Evolutionary conservation across 2,329 filamentous ascomycete genomes (phyloP).

Genomic region (Pyrenophora graminea): DNA sequence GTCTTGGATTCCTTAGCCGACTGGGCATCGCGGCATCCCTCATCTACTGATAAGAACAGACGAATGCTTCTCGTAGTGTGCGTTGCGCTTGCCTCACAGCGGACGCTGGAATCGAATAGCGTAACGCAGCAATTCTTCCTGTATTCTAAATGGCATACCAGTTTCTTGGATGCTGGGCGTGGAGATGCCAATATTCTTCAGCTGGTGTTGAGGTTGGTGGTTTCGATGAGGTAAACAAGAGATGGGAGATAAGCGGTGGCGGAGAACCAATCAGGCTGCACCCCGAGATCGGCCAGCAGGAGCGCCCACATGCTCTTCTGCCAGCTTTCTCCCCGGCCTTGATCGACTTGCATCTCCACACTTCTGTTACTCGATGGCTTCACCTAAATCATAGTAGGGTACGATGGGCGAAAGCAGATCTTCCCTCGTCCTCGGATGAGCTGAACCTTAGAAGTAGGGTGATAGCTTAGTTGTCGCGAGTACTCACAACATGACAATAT

Average conservation of each 20-base stretch:
- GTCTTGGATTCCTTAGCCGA: slow-evolving; percentile 4
- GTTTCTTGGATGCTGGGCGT: slow-evolving; percentile 16
- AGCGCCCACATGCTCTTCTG: neutral
- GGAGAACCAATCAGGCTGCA: slow-evolving; percentile 17
- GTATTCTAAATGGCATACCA: slow-evolving; percentile 14
- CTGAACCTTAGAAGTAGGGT: no score
- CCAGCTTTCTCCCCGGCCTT: slow-evolving; percentile 15
- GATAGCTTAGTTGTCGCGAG: no score
- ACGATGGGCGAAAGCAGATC: no score
- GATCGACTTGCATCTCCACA: slow-evolving; percentile 8
- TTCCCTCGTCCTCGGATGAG: no score
- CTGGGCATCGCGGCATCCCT: slow-evolving; percentile 14
- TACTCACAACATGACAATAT: no score
- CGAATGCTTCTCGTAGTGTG: neutral
- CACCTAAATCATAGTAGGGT: no score
- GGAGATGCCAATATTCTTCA: slow-evolving; percentile 9
- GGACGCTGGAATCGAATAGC: slow-evolving; percentile 14
- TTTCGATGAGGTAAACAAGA: slow-evolving; percentile 33
- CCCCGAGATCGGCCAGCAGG: slow-evolving; percentile 10
- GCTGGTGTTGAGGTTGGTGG: slow-evolving; percentile 19
- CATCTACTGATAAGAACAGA: slow-evolving; percentile 27
- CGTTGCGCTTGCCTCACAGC: slow-evolving; percentile 1
- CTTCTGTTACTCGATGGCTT: slow-evolving; percentile 19
- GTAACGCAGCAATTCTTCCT: slow-evolving; percentile 8
- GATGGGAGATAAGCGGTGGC: slow-evolving; percentile 27